Conservation (phyloP, 208 protist genomes). For the Trypanosoma rangeli region DNA sequence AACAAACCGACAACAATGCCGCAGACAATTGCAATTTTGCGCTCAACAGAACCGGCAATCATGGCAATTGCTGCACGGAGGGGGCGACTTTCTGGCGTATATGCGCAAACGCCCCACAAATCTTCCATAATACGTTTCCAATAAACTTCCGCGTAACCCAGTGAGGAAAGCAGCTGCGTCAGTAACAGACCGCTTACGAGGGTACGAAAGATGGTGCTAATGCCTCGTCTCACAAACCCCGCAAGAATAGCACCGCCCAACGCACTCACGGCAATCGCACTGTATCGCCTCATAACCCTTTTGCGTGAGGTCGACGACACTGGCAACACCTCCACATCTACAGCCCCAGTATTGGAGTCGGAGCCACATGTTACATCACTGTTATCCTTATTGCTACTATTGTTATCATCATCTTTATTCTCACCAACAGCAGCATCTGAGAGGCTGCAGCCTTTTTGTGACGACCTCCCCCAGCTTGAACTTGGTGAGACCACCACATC, state of each 20-base stretch:
- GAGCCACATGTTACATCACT: background rate
- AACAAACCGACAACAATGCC: conserved; percentile 15
- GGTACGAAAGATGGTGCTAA: conserved; percentile 16
- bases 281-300: background rate
- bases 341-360: background rate
- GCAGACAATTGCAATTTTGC: conserved; percentile 16
- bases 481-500: background rate
- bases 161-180: conserved; percentile 45
- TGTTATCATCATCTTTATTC: no score
- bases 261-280: conserved; percentile 15
- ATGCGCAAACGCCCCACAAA: conserved; percentile 13
- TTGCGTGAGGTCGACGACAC: background rate
- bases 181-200: conserved; percentile 25
- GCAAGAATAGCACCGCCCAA: conserved; percentile 8
- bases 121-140: conserved; percentile 54
- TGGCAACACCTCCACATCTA: background rate
- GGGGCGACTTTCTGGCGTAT: background rate
- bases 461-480: background rate
- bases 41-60: conserved; percentile 1
- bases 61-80: background rate
- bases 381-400: background rate
- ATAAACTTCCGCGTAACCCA: conserved; percentile 59
- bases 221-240: background rate
- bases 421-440: background rate
- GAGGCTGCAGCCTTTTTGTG: background rate